Conservation (phyloP, 345 rosid species). For the Gossypium mustelinum region DNA sequence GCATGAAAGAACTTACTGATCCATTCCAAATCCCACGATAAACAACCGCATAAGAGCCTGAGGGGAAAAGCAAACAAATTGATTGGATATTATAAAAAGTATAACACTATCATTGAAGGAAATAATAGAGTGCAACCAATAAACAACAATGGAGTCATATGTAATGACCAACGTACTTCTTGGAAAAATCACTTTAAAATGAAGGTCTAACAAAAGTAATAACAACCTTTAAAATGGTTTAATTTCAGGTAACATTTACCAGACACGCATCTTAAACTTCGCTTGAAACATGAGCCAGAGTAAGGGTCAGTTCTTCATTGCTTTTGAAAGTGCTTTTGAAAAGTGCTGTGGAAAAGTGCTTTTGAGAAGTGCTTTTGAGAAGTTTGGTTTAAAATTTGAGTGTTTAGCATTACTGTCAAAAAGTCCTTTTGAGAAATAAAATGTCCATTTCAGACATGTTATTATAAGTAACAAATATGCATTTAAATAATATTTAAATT, state of each 20-base stretch:
- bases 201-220: neutral
- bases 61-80: constrained; percentile 11
- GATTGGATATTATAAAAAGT: neutral
- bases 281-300: neutral
- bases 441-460: no score
- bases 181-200: neutral
- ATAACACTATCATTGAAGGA: neutral
- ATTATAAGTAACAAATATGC: no score
- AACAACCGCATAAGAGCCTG: constrained; percentile 78
- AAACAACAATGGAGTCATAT: neutral
- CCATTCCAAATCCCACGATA: constrained; percentile 77
- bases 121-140: neutral
- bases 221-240: neutral
- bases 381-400: no score
- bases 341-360: no score
- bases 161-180: neutral
- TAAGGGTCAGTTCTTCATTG: no score
- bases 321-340: no score
- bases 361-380: no score
- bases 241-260: neutral
- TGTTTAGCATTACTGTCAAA: no score
- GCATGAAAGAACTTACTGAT: constrained; percentile 46
- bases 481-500: no score
- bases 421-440: no score
- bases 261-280: neutral